These are phyloP conservation scores for Botryobasidium botryosum DNA, from an alignment of 768 basidiomycete genomes.

Conservation along the genomic window DNA sequence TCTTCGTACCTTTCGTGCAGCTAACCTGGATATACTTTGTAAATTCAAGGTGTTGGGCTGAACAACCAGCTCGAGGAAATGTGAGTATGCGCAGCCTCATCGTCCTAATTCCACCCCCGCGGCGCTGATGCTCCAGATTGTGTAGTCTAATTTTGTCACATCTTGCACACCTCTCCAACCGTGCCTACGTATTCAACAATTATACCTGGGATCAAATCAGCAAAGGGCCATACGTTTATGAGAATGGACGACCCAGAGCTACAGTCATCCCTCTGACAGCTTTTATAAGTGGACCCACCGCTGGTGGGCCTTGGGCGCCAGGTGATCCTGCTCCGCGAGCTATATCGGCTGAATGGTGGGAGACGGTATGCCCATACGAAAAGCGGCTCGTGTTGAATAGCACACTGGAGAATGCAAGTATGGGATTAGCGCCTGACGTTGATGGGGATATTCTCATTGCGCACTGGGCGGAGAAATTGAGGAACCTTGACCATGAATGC, in stretches of 20 bases:
- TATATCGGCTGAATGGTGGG: background rate
- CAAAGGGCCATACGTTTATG: background rate
- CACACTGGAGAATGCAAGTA: background rate
- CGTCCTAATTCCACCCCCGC: background rate
- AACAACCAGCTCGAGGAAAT: constrained; percentile 1
- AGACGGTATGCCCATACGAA: background rate
- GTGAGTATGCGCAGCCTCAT: background rate
- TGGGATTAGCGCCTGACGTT: background rate
- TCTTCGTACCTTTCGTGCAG: too few species aligned
- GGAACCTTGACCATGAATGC: background rate
- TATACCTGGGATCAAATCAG: background rate
- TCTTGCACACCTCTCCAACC: background rate
- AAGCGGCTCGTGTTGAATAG: background rate
- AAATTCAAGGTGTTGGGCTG: background rate
- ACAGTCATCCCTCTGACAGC: background rate
- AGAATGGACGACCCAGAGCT: background rate
- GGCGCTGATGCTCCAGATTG: background rate
- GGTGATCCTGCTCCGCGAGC: background rate
- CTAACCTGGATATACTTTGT: too few species aligned
- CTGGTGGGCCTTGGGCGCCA: background rate
- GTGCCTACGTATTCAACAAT: background rate
- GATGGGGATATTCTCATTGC: background rate
- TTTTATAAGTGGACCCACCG: background rate
- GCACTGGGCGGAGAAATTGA: background rate
- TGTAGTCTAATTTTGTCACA: background rate